Conservation (phyloP, 208 protist species). For the Wallacemonas sp. region DNA sequence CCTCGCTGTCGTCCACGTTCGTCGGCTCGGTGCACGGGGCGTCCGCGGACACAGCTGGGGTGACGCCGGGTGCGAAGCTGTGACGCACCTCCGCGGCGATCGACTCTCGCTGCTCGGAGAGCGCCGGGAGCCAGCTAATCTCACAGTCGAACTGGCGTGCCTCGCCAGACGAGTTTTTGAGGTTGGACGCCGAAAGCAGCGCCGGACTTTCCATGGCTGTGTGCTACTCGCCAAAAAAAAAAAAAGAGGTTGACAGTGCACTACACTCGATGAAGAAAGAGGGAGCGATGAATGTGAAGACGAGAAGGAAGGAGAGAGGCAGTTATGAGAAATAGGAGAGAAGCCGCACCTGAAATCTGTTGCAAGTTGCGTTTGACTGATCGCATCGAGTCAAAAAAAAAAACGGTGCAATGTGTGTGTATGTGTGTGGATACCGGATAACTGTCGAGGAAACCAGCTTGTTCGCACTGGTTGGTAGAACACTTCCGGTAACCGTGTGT, state of each 20-base stretch:
- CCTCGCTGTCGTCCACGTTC: background rate
- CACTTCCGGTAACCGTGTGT: too few relatives aligned
- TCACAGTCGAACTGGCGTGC: constrained; percentile 7
- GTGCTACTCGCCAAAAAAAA: background rate
- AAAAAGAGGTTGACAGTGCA: background rate
- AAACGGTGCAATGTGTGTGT: background rate
- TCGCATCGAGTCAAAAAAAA: background rate
- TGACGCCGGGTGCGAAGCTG: background rate
- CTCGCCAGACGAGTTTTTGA: constrained; percentile 9
- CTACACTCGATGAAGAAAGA: background rate
- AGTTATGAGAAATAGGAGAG: background rate
- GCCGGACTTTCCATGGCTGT: constrained; percentile 5
- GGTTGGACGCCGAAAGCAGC: background rate
- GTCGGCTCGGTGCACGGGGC: background rate
- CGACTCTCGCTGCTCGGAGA: constrained; percentile 1
- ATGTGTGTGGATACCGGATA: too few relatives aligned
- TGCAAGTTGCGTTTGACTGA: too few relatives aligned
- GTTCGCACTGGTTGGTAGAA: too few relatives aligned
- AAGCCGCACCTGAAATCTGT: too few relatives aligned
- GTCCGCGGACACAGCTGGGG: background rate
- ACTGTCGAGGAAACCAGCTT: too few relatives aligned
- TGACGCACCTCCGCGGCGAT: constrained; percentile 17
- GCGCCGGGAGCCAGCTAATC: constrained; percentile 6
- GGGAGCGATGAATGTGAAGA: background rate
- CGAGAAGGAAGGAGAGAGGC: too few relatives aligned